These are phyloP conservation scores for Amoeboaphelidium protococcarum DNA, from an alignment of 371 early-diverging fungal species.

Conservation along the genomic window DNA sequence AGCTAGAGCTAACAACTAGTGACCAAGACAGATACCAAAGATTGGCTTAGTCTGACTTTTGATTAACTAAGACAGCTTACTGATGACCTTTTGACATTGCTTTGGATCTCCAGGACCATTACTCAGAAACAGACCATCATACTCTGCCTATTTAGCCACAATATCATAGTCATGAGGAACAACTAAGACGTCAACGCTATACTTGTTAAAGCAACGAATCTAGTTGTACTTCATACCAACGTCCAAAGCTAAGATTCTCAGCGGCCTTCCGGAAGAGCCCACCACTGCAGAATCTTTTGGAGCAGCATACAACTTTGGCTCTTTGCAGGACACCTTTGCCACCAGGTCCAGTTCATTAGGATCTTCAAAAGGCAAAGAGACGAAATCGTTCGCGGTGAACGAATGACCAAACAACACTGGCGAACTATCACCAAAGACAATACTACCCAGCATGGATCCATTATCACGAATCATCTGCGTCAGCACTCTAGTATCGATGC, in stretches of 20 bases:
- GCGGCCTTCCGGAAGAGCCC: too few species aligned
- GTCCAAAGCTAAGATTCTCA: too few species aligned
- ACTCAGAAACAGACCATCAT: constrained; percentile 69
- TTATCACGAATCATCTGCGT: constrained; percentile 53
- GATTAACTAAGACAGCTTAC: constrained; percentile 23
- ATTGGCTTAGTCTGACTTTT: constrained; percentile 27
- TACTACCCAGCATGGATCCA: constrained; percentile 54
- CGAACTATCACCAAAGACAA: constrained; percentile 25
- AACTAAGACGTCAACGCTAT: constrained; percentile 54
- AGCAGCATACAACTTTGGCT: constrained; percentile 36
- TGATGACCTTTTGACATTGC: constrained; percentile 29
- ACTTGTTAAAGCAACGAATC: constrained; percentile 43
- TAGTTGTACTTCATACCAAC: constrained; percentile 85
- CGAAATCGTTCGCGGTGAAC: not conserved
- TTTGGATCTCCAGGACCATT: constrained; percentile 82
- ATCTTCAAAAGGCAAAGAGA: constrained; percentile 21
- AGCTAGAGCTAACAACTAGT: constrained; percentile 64
- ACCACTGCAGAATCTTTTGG: constrained; percentile 19
- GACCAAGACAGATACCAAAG: constrained; percentile 93
- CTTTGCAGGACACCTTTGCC: constrained; percentile 36
- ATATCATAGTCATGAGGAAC: constrained; percentile 60
- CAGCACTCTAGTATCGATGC: constrained; percentile 77
- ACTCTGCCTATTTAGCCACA: constrained; percentile 22
- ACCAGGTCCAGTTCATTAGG: constrained; percentile 56
- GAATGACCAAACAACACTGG: constrained; percentile 1